Evolutionary conservation across 2,329 filamentous ascomycete species (phyloP).

Genomic region (Samsoniella hepiali): DNA sequence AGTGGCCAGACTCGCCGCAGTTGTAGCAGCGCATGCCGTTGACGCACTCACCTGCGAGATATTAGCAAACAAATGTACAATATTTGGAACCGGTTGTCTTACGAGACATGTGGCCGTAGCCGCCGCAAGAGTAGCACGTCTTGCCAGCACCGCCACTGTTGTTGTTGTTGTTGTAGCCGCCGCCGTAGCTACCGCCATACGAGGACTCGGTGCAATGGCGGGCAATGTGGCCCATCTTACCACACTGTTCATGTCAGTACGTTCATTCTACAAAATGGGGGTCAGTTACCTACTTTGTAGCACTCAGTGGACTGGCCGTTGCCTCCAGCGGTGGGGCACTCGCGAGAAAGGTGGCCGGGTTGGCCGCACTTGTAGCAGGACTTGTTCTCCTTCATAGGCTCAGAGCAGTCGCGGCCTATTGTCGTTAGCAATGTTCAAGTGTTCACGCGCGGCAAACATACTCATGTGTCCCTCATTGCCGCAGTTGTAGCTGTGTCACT

Average conservation of each 20-base stretch:
- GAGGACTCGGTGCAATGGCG: constrained; percentile 76
- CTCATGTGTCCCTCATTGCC: constrained; percentile 75
- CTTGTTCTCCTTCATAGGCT: constrained; percentile 82
- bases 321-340: constrained; percentile 62
- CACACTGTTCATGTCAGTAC: constrained; percentile 58
- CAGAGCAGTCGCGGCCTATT: constrained; percentile 84
- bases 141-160: constrained; percentile 55
- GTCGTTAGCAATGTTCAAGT: constrained; percentile 21
- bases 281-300: constrained; percentile 68
- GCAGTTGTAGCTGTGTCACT: constrained; percentile 70
- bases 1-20: constrained; percentile 90
- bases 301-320: constrained; percentile 64
- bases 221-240: constrained; percentile 93
- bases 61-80: constrained; percentile 21
- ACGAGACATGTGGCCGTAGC: constrained; percentile 94
- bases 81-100: constrained; percentile 28
- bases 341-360: constrained; percentile 86
- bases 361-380: constrained; percentile 77
- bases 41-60: constrained; percentile 73
- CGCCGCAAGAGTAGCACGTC: constrained; percentile 98
- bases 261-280: not conserved
- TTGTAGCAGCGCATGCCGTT: constrained; percentile 99
- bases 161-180: constrained; percentile 37
- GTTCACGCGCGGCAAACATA: constrained; percentile 41
- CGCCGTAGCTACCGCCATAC: constrained; percentile 47